These are phyloP conservation scores for Gossypium davidsonii DNA, from an alignment of 441 rosid species.

Conservation along the genomic window DNA sequence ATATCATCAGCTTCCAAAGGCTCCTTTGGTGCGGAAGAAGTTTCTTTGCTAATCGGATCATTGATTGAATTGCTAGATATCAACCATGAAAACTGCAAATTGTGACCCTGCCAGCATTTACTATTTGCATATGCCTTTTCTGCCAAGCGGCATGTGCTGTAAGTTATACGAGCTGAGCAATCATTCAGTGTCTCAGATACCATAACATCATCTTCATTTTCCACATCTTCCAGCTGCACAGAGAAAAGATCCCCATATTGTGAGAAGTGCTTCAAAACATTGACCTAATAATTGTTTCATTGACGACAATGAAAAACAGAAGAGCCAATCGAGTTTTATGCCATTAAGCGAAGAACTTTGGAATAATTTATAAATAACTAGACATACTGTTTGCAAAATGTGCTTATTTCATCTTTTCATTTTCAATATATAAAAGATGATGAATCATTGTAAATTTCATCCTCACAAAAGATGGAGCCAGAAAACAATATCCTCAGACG, in stretches of 20 bases:
- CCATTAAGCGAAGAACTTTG: not conserved
- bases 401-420: not conserved
- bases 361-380: not conserved
- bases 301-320: not conserved
- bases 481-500: not conserved
- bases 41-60: conserved; percentile 31
- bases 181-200: conserved; percentile 30
- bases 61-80: conserved; percentile 27
- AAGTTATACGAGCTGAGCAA: conserved; percentile 53
- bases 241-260: conserved; percentile 60
- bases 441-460: not conserved
- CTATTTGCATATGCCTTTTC: conserved; percentile 77
- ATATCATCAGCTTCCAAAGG: conserved; percentile 21
- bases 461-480: not conserved
- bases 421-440: not conserved
- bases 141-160: conserved; percentile 54
- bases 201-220: conserved; percentile 28
- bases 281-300: conserved; percentile 35
- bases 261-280: conserved; percentile 65
- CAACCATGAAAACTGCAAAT: conserved; percentile 65
- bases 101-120: conserved; percentile 78
- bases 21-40: conserved; percentile 25
- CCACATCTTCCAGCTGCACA: conserved; percentile 62
- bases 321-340: not conserved
- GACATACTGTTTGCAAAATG: not conserved